Evolutionary conservation across 2,329 filamentous ascomycete genomes (phyloP).

Genomic region (Aschersonia sp.): DNA sequence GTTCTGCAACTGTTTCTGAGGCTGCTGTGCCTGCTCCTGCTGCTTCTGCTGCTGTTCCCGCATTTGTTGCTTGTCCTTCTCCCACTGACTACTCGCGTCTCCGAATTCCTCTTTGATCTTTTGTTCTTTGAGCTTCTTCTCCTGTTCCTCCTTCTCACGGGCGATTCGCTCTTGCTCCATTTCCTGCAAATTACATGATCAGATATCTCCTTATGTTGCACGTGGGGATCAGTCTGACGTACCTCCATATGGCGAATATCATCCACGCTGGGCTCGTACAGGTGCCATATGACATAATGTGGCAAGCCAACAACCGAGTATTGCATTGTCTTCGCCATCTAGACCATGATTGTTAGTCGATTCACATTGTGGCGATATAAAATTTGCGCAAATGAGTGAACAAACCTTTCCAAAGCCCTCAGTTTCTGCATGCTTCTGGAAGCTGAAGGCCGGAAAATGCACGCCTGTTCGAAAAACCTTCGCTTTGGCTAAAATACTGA

Average conservation of each 20-base stretch:
- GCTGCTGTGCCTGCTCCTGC: not conserved
- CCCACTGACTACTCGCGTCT: constrained; percentile 67
- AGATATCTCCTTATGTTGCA: not conserved
- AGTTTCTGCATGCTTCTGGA: constrained; percentile 96
- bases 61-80: constrained; percentile 75
- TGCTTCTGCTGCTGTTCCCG: constrained; percentile 29
- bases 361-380: not conserved
- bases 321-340: constrained; percentile 97
- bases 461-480: constrained; percentile 89
- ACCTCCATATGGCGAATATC: constrained; percentile 95
- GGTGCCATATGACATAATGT: constrained; percentile 98
- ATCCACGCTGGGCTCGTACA: constrained; percentile 97
- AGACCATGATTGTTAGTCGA: not conserved
- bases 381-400: not conserved
- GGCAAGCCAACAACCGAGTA: constrained; percentile 92
- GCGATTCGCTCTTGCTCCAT: constrained; percentile 81
- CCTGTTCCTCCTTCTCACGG: constrained; percentile 53
- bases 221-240: constrained; percentile 9
- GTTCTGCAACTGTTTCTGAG: constrained; percentile 1
- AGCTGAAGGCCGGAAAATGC: constrained; percentile 96
- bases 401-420: constrained; percentile 95
- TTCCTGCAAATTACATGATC: constrained; percentile 37
- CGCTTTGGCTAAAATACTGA: constrained; percentile 93
- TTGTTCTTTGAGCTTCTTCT: constrained; percentile 63
- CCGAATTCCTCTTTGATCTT: constrained; percentile 65